These are phyloP conservation scores for Plasmodium vinckei DNA, from an alignment of 169 alveolate genomes.

Conservation along the genomic window DNA sequence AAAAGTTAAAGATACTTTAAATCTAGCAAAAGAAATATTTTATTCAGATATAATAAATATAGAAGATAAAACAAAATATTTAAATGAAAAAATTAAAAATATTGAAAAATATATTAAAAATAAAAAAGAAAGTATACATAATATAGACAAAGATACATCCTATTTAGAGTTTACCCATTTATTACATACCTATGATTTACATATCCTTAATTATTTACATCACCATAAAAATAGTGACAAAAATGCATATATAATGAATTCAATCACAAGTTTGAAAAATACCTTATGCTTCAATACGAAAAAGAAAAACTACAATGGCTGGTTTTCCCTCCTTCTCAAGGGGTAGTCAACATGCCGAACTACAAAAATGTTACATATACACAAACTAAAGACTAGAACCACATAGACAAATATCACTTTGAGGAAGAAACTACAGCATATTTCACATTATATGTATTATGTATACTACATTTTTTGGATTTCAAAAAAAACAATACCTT, in stretches of 20 bases:
- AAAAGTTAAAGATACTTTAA: conserved; percentile 53
- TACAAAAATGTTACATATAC: no score
- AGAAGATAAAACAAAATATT: conserved; percentile 17
- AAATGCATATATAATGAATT: conserved; percentile 42
- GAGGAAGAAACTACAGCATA: no score
- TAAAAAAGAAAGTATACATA: conserved; percentile 11
- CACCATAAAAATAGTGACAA: conserved; percentile 42
- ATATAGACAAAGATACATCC: background rate
- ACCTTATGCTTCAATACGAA: conserved; percentile 2
- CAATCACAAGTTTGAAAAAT: conserved; percentile 29
- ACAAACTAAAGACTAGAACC: no score
- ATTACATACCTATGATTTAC: conserved; percentile 28
- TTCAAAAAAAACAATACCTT: no score
- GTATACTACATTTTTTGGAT: no score
- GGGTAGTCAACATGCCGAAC: background rate
- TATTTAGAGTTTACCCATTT: conserved; percentile 24
- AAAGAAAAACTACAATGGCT: conserved; percentile 42
- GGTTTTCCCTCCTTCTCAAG: conserved; percentile 64
- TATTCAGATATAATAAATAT: conserved; percentile 20
- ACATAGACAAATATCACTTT: no score
- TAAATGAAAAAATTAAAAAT: conserved; percentile 24
- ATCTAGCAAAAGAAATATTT: conserved; percentile 62
- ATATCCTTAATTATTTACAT: conserved; percentile 24
- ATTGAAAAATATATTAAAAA: conserved; percentile 20
- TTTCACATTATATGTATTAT: no score